A percentile compares a stretch with the other conserved stretches of the same genome.
phyloP scores from a whole-genome alignment of 164 flowering plant genomes.

The Litsea cubeba region DNA sequence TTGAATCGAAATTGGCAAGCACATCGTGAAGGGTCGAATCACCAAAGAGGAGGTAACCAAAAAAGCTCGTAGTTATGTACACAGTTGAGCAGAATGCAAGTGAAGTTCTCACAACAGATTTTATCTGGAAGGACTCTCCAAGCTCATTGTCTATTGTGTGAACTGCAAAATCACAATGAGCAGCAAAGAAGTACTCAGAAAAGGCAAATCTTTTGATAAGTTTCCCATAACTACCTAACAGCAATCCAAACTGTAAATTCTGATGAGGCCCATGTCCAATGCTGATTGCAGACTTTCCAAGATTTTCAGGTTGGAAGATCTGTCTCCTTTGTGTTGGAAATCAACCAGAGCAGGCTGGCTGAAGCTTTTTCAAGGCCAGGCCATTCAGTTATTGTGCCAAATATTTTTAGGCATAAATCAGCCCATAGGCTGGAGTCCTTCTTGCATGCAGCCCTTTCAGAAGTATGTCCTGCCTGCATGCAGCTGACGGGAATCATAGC shows the following conservation, averaged over 20 bases:
- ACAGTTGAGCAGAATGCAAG: slow-evolving; percentile 78
- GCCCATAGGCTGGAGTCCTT: no score
- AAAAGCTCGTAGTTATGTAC: slow-evolving; percentile 76
- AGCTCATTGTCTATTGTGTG: slow-evolving; percentile 88
- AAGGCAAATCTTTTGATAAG: not conserved
- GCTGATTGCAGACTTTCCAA: not conserved
- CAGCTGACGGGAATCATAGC: no score
- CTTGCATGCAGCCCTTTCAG: no score
- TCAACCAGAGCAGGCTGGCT: no score
- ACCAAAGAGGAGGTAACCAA: slow-evolving; percentile 88
- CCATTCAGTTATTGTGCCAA: no score
- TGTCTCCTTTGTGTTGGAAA: no score
- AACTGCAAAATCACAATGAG: slow-evolving; percentile 43
- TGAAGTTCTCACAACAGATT: slow-evolving; percentile 54
- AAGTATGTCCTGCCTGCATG: no score
- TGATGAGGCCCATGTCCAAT: not conserved
- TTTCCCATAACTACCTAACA: not conserved
- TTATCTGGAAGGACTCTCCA: slow-evolving; percentile 61
- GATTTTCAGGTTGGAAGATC: not conserved
- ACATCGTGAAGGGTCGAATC: slow-evolving; percentile 88
- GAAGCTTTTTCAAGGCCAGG: no score
- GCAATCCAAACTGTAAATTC: not conserved
- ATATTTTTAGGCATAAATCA: no score
- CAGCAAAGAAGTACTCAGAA: not conserved
- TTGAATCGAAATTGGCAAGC: slow-evolving; percentile 77